Conservation (phyloP, 306 rosid genomes). For the Chamaecrista fasciculata region DNA sequence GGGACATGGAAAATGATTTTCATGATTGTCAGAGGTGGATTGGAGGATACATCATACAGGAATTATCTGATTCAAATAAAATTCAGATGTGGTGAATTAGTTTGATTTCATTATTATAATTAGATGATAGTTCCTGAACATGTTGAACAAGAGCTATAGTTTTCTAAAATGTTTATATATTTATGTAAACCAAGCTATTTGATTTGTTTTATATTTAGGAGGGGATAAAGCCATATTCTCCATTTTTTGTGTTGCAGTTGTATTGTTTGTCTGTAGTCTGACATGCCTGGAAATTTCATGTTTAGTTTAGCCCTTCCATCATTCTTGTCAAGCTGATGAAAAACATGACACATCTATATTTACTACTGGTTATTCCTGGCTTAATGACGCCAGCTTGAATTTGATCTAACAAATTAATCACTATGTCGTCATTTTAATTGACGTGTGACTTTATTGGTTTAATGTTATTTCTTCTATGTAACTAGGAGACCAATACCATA, state of each 20-base stretch:
- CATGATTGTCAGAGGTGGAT: not conserved
- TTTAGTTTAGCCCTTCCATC: not conserved
- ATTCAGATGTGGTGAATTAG: not conserved
- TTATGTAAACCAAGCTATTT: not conserved
- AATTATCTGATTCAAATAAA: not conserved
- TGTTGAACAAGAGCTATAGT: not conserved
- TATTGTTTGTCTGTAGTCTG: not conserved
- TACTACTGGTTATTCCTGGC: not conserved
- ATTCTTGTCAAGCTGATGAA: not conserved
- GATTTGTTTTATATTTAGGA: not conserved
- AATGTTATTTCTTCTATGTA: constrained; percentile 13
- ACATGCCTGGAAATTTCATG: not conserved
- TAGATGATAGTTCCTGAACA: not conserved
- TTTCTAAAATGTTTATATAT: not conserved
- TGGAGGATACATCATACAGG: not conserved
- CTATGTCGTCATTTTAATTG: not conserved
- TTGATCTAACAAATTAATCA: not conserved
- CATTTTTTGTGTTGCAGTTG: not conserved
- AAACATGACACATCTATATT: not conserved
- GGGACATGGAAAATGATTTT: not conserved
- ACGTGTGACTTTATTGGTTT: constrained; percentile 10
- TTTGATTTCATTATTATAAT: not conserved
- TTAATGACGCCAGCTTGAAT: constrained; percentile 19
- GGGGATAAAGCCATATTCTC: not conserved
- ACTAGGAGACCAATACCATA: constrained; percentile 76